phyloP scores from a whole-genome alignment of 805 yeast species.

The Saccharomycopsis guyanensis region DNA sequence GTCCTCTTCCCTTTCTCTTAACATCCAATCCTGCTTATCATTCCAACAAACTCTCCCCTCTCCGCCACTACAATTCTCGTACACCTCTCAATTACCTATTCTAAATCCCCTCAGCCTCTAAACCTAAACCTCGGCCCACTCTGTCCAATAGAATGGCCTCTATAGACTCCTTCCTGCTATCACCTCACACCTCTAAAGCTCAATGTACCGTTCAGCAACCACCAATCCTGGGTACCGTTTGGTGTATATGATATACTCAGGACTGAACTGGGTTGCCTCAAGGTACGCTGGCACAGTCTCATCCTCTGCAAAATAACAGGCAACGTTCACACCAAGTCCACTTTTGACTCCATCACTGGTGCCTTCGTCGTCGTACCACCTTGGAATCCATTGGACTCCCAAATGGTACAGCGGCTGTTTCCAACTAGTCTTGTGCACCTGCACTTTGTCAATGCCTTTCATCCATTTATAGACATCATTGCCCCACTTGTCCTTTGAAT shows the following conservation, averaged over 20 bases:
- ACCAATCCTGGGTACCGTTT: slow-evolving; percentile 66
- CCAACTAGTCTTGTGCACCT: slow-evolving; percentile 61
- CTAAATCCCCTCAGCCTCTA: too few relatives aligned
- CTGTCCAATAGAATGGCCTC: too few relatives aligned
- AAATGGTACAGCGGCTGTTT: slow-evolving; percentile 43
- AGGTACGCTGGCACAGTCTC: slow-evolving; percentile 58
- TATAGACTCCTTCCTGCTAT: too few relatives aligned
- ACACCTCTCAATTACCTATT: too few relatives aligned
- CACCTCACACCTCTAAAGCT: slow-evolving; percentile 26
- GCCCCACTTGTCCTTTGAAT: slow-evolving; percentile 30
- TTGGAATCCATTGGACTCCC: slow-evolving; percentile 74
- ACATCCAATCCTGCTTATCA: too few relatives aligned
- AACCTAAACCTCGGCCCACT: too few relatives aligned
- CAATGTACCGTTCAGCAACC: slow-evolving; percentile 43
- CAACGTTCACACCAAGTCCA: slow-evolving; percentile 47
- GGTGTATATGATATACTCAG: slow-evolving; percentile 55
- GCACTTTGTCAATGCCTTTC: slow-evolving; percentile 57
- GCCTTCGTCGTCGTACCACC: slow-evolving; percentile 37
- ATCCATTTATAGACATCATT: slow-evolving; percentile 44
- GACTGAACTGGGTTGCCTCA: slow-evolving; percentile 62
- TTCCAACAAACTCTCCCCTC: too few relatives aligned
- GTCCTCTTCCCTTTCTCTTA: too few relatives aligned
- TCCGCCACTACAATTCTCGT: too few relatives aligned
- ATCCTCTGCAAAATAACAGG: slow-evolving; percentile 59
- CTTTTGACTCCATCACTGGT: slow-evolving; percentile 25